Percentiles rank a stretch among this genome's conserved stretches.
These are phyloP conservation scores for Kurtzmaniella fragi DNA, from an alignment of 805 yeast species.

Conservation along the genomic window DNA sequence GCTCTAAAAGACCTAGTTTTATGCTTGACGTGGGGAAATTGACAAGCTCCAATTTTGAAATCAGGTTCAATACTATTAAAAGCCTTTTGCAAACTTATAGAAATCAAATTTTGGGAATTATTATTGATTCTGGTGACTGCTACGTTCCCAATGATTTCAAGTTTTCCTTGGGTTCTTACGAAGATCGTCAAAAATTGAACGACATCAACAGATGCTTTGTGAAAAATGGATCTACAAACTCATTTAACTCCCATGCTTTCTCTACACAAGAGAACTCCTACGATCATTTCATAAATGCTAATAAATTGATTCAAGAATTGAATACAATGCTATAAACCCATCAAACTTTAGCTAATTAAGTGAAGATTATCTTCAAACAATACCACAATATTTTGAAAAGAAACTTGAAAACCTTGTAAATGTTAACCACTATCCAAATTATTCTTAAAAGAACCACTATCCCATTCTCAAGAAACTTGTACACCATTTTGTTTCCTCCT, in stretches of 20 bases:
- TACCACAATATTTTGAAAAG: constrained; percentile 17
- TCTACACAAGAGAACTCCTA: constrained; percentile 2
- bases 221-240: constrained; percentile 7
- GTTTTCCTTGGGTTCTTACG: constrained; percentile 2
- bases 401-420: constrained; percentile 32
- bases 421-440: constrained; percentile 53
- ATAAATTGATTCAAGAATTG: constrained; percentile 15
- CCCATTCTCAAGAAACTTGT: constrained; percentile 44
- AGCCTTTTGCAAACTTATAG: constrained; percentile 10
- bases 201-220: constrained; percentile 11
- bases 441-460: constrained; percentile 49
- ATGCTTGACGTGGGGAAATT: constrained; percentile 26
- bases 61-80: constrained; percentile 8
- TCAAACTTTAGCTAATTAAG: no score
- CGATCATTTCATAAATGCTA: constrained; percentile 20
- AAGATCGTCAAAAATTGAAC: constrained; percentile 2
- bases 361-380: not conserved
- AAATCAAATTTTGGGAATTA: constrained; percentile 28
- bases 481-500: constrained; percentile 34
- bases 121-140: constrained; percentile 36
- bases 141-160: constrained; percentile 15
- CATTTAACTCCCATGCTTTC: not conserved
- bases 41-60: constrained; percentile 10
- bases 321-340: not conserved
- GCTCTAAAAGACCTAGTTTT: constrained; percentile 14